Conservation (phyloP, 495 filamentous ascomycete genomes). For the Aspergillus saccharolyticus region DNA sequence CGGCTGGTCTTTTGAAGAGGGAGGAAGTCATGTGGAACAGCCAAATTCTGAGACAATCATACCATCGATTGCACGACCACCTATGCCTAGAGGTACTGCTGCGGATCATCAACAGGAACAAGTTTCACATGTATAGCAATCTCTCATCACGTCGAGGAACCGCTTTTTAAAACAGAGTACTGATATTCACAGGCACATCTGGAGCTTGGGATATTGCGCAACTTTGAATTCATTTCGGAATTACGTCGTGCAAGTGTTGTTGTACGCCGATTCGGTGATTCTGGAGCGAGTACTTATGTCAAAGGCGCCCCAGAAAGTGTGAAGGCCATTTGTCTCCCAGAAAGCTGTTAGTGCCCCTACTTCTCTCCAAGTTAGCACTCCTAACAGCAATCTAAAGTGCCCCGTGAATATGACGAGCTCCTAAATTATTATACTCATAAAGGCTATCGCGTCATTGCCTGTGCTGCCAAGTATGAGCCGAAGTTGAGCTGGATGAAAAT, state of each 20-base stretch:
- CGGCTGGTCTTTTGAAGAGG: constrained; percentile 87
- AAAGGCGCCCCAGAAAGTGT: constrained; percentile 98
- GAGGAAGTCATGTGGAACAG: constrained; percentile 46
- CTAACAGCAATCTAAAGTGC: constrained; percentile 50
- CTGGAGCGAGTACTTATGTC: constrained; percentile 78
- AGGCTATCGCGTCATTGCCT: constrained; percentile 96
- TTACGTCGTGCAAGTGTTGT: constrained; percentile 89
- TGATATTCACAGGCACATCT: constrained; percentile 37
- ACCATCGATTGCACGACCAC: constrained; percentile 83
- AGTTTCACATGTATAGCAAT: background rate
- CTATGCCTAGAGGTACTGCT: constrained; percentile 22
- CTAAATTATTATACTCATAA: constrained; percentile 86
- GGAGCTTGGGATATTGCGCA: constrained; percentile 81
- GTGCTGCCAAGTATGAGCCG: constrained; percentile 79
- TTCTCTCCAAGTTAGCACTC: background rate
- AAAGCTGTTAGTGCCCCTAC: constrained; percentile 58
- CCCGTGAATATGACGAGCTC: constrained; percentile 82
- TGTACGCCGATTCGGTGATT: constrained; percentile 76
- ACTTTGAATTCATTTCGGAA: constrained; percentile 96
- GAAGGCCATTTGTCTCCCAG: constrained; percentile 79
- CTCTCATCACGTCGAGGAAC: background rate
- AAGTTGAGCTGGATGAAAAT: constrained; percentile 90
- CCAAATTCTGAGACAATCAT: constrained; percentile 58
- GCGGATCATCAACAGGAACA: constrained; percentile 8
- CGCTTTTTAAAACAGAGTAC: background rate